Conservation (phyloP, 2,329 filamentous ascomycete species). For the Verticillium klebahnii region DNA sequence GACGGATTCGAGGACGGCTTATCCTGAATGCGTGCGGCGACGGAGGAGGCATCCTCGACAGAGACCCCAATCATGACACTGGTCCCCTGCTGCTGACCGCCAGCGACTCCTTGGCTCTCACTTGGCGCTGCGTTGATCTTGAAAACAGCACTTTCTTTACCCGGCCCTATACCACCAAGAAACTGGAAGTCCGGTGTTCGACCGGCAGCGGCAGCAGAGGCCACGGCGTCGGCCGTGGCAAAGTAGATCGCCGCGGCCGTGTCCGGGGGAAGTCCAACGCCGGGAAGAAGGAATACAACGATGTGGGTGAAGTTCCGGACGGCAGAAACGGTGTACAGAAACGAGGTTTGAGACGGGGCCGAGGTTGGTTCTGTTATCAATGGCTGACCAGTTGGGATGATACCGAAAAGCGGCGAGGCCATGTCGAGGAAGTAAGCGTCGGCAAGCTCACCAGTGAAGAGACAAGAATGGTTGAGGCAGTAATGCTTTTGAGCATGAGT, state of each 20-base stretch:
- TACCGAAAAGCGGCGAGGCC: slow-evolving; percentile 49
- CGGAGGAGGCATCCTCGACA: slow-evolving; percentile 70
- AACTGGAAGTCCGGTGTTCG: slow-evolving; percentile 65
- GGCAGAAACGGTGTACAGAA: slow-evolving; percentile 48
- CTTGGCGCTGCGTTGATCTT: slow-evolving; percentile 49
- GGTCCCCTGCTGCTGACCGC: slow-evolving; percentile 10
- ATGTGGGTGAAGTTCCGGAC: slow-evolving; percentile 68
- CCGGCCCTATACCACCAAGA: slow-evolving; percentile 81
- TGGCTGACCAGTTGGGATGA: slow-evolving; percentile 56
- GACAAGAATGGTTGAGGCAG: too few relatives aligned
- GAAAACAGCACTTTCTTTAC: slow-evolving; percentile 91
- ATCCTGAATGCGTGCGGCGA: slow-evolving; percentile 63
- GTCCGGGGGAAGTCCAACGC: slow-evolving; percentile 63
- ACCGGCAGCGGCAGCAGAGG: slow-evolving; percentile 32
- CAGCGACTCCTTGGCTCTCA: slow-evolving; percentile 14
- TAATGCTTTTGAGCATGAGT: too few relatives aligned
- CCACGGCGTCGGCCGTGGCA: slow-evolving; percentile 44
- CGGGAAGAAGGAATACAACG: slow-evolving; percentile 84
- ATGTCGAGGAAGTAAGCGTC: slow-evolving; percentile 18
- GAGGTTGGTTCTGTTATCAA: slow-evolving; percentile 50
- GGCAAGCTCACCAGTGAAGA: too few relatives aligned
- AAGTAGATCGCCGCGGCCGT: slow-evolving; percentile 90
- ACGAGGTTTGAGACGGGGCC: slow-evolving; percentile 48
- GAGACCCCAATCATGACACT: slow-evolving; percentile 76
- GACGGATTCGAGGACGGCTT: slow-evolving; percentile 33